Evolutionary conservation across 805 yeast species (phyloP).

Genomic region (Sugiyamaella marilandica): DNA sequence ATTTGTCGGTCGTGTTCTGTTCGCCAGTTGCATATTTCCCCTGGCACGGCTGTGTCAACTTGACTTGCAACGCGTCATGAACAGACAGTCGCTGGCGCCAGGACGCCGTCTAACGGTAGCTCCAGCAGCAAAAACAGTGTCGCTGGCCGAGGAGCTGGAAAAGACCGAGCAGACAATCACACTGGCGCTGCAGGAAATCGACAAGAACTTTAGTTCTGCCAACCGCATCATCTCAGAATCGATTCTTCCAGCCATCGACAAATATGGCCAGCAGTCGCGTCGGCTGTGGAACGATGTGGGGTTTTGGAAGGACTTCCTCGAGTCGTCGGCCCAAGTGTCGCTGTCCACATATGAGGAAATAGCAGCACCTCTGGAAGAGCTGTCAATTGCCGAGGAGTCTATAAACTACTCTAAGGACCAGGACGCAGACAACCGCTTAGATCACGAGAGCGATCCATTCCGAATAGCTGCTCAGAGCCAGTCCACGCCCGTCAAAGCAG

Average conservation of each 20-base stretch:
- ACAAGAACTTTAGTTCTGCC: slow-evolving; percentile 62
- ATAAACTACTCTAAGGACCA: slow-evolving; percentile 16
- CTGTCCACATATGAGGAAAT: slow-evolving; percentile 48
- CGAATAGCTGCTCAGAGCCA: slow-evolving; percentile 1
- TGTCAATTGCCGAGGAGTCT: slow-evolving; percentile 12
- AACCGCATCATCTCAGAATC: slow-evolving; percentile 63
- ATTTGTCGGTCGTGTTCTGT: too few species aligned
- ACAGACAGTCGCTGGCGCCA: slow-evolving; percentile 10
- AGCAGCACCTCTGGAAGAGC: slow-evolving; percentile 9
- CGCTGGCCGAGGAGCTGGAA: slow-evolving; percentile 46
- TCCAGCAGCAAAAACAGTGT: background rate
- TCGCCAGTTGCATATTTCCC: background rate
- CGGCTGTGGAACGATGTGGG: slow-evolving; percentile 51
- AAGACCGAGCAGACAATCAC: slow-evolving; percentile 77
- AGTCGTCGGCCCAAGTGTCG: slow-evolving; percentile 65
- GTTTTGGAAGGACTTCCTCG: slow-evolving; percentile 77
- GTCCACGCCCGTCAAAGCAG: slow-evolving; percentile 3
- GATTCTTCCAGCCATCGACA: slow-evolving; percentile 61
- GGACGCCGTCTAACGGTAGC: slow-evolving; percentile 2
- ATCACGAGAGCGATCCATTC: background rate
- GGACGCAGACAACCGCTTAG: slow-evolving; percentile 1
- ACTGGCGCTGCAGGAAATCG: slow-evolving; percentile 69
- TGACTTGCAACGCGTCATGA: slow-evolving; percentile 1
- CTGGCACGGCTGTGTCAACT: background rate
- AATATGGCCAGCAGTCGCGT: slow-evolving; percentile 53